Conservation (phyloP, 2,329 filamentous ascomycete genomes). For the Penicillium sp. region DNA sequence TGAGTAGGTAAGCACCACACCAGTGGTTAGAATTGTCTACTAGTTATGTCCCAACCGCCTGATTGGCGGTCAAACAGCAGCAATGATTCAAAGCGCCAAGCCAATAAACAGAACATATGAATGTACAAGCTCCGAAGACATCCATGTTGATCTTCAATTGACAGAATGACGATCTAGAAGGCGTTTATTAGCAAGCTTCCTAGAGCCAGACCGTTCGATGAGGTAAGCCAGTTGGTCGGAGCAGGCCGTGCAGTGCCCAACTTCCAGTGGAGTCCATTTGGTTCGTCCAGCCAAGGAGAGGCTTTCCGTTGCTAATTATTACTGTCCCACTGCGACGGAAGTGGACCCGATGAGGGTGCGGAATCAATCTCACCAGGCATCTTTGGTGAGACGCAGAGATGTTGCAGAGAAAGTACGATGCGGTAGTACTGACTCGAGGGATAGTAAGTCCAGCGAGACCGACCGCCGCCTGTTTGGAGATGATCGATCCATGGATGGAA, state of each 20-base stretch:
- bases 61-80: too few species aligned
- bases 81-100: too few species aligned
- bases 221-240: conserved; percentile 11
- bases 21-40: too few species aligned
- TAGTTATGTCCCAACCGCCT: too few species aligned
- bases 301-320: conserved; percentile 29
- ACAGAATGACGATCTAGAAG: not conserved
- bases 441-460: not conserved
- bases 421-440: not conserved
- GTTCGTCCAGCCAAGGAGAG: conserved; percentile 23
- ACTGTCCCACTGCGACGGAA: conserved; percentile 6
- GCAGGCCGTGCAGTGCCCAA: conserved; percentile 3
- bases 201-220: conserved; percentile 8
- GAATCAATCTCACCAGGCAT: not conserved
- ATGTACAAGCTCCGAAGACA: too few species aligned
- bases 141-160: too few species aligned
- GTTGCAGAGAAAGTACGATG: too few species aligned
- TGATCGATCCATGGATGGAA: not conserved
- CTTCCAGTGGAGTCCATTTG: not conserved
- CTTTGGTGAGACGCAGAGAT: not conserved
- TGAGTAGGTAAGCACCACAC: too few species aligned
- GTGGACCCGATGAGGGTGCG: conserved; percentile 7
- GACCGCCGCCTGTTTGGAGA: too few species aligned
- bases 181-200: conserved; percentile 6
- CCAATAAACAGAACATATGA: too few species aligned